phyloP scores from a whole-genome alignment of 2,329 filamentous ascomycete genomes.

The Colletotrichum zoysiae region DNA sequence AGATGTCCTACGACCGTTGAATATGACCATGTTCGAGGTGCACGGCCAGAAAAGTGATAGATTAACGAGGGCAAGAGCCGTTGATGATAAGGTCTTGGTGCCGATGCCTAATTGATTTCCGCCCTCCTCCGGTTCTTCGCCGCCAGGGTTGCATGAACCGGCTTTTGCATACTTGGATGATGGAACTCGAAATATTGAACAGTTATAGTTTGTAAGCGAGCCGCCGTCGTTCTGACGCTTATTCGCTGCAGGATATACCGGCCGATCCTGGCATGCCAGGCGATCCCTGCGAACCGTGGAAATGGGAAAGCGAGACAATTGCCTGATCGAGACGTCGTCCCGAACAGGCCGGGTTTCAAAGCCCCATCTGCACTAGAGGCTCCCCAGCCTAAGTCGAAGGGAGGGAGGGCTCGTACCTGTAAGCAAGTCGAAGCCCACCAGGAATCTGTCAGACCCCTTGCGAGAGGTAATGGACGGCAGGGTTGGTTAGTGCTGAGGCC shows the following conservation, averaged over 20 bases:
- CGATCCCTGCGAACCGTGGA: constrained; percentile 1
- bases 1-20: too few species aligned
- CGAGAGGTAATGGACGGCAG: constrained; percentile 25
- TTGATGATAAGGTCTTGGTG: neutral
- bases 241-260: constrained; percentile 20
- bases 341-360: constrained; percentile 19
- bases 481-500: neutral
- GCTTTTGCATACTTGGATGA: constrained; percentile 8
- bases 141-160: constrained; percentile 11
- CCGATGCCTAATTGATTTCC: constrained; percentile 6
- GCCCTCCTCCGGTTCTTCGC: constrained; percentile 5
- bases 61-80: neutral
- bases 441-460: constrained; percentile 24
- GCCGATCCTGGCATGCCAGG: constrained; percentile 16
- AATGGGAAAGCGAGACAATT: neutral
- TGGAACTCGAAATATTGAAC: constrained; percentile 7
- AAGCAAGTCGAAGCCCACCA: neutral
- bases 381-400: neutral
- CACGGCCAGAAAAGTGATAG: constrained; percentile 16
- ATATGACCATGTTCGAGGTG: constrained; percentile 1
- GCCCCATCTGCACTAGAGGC: constrained; percentile 11
- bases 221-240: constrained; percentile 2
- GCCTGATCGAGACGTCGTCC: constrained; percentile 26
- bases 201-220: constrained; percentile 4
- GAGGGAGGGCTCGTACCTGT: neutral